Evolutionary conservation across 305 asterid species (phyloP).

Genomic region (Fraxinus floribunda): DNA sequence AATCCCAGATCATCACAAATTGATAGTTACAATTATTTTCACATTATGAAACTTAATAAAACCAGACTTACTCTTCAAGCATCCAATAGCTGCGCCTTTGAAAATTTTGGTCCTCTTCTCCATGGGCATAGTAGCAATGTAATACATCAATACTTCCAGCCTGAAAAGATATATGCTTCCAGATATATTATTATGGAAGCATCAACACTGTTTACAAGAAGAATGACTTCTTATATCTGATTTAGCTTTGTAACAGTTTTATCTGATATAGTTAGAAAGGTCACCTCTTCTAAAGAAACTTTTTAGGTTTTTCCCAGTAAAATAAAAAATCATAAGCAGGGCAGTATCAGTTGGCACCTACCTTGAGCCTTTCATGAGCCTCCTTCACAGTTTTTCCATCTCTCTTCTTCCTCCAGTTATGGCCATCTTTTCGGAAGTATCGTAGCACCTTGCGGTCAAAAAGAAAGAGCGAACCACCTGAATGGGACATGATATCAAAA

Average conservation of each 20-base stretch:
- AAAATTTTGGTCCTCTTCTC: conserved; percentile 84
- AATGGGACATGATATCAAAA: conserved; percentile 25
- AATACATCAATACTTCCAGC: conserved; percentile 89
- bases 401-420: conserved; percentile 96
- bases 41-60: conserved; percentile 9
- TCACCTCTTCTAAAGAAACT: conserved; percentile 12
- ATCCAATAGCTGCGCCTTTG: conserved; percentile 99
- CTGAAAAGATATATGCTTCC: conserved; percentile 42
- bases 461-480: conserved; percentile 96
- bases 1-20: neutral
- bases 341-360: conserved; percentile 23
- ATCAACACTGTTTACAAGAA: conserved; percentile 20
- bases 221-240: conserved; percentile 8
- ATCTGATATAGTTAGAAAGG: conserved; percentile 4
- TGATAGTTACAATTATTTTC: neutral
- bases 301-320: neutral
- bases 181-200: conserved; percentile 25
- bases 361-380: conserved; percentile 99
- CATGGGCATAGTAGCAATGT: conserved; percentile 99
- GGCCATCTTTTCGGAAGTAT: conserved; percentile 95
- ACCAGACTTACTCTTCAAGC: conserved; percentile 86
- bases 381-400: conserved; percentile 99
- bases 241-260: neutral
- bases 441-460: conserved; percentile 94
- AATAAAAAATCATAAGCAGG: conserved; percentile 21